Percentiles rank a stretch among this genome's conserved stretches.
Conservation (phyloP, 1,139 yeast species). For the Candida glucosophila region DNA sequence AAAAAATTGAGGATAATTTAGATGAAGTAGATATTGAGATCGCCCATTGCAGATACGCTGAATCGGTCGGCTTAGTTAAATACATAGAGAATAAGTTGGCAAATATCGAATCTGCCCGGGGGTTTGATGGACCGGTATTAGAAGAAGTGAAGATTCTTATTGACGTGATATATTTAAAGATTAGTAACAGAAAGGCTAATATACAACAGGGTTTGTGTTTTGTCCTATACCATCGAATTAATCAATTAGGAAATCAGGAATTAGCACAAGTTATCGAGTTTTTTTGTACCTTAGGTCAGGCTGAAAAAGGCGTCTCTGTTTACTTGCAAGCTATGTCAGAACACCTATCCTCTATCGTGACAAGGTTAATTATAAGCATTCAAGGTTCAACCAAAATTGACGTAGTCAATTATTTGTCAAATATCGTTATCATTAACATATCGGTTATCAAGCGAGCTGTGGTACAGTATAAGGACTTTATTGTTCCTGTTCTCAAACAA, state of each 20-base stretch:
- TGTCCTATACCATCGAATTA: conserved; percentile 28
- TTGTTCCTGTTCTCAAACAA: conserved; percentile 25
- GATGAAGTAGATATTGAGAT: conserved; percentile 62
- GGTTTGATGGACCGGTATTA: conserved; percentile 2
- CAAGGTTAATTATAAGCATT: conserved; percentile 30
- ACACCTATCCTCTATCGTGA: conserved; percentile 24
- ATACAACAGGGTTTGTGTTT: conserved; percentile 32
- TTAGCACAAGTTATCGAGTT: conserved; percentile 26
- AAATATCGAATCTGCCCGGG: conserved; percentile 13
- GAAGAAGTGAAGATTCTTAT: conserved; percentile 33
- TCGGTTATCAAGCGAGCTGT: conserved; percentile 32
- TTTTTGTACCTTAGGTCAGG: conserved; percentile 28
- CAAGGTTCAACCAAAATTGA: conserved; percentile 41
- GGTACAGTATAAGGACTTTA: conserved; percentile 22
- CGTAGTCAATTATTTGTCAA: conserved; percentile 36
- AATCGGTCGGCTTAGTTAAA: conserved; percentile 44
- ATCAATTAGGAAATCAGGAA: conserved; percentile 22
- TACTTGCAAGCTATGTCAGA: conserved; percentile 30
- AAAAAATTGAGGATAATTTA: conserved; percentile 50
- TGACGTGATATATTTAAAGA: conserved; percentile 36
- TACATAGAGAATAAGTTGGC: conserved; percentile 30
- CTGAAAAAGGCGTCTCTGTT: conserved; percentile 30
- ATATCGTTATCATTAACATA: conserved; percentile 33
- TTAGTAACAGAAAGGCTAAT: conserved; percentile 26
- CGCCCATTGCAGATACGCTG: conserved; percentile 50